Conservation (phyloP, 2,329 filamentous ascomycete genomes). For the Daldinia sp. region DNA sequence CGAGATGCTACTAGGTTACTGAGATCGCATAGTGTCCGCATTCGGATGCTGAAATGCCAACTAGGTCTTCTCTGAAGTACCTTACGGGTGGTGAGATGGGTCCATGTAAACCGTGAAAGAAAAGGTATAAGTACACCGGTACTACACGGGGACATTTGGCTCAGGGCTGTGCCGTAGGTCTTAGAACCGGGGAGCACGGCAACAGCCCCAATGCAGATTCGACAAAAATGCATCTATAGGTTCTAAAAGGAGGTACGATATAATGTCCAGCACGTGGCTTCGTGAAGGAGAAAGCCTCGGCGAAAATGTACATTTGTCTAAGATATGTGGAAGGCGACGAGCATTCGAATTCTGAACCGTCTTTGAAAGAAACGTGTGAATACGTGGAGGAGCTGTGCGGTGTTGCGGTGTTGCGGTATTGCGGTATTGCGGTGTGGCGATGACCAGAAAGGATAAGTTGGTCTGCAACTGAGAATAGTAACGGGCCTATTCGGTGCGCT, state of each 20-base stretch:
- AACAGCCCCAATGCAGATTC: conserved; percentile 16
- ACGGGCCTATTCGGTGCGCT: background rate
- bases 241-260: background rate
- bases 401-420: background rate
- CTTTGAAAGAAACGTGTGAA: too few species aligned
- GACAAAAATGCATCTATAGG: background rate
- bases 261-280: conserved; percentile 23
- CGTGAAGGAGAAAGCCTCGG: conserved; percentile 8
- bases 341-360: background rate
- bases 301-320: conserved; percentile 4
- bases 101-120: background rate
- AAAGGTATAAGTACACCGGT: conserved; percentile 1
- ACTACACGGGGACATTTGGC: conserved; percentile 23
- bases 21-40: background rate
- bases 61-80: background rate
- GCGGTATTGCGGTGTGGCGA: background rate
- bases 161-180: conserved; percentile 15
- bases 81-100: background rate
- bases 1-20: background rate
- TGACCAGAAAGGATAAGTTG: background rate
- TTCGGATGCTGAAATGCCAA: background rate
- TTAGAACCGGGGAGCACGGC: conserved; percentile 27
- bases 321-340: background rate
- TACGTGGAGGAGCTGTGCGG: background rate
- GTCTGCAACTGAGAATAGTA: background rate